Percentiles rank a stretch among this genome's conserved stretches.
Conservation (phyloP, 768 basidiomycete species). For the Dioszegia aurantiaca region DNA sequence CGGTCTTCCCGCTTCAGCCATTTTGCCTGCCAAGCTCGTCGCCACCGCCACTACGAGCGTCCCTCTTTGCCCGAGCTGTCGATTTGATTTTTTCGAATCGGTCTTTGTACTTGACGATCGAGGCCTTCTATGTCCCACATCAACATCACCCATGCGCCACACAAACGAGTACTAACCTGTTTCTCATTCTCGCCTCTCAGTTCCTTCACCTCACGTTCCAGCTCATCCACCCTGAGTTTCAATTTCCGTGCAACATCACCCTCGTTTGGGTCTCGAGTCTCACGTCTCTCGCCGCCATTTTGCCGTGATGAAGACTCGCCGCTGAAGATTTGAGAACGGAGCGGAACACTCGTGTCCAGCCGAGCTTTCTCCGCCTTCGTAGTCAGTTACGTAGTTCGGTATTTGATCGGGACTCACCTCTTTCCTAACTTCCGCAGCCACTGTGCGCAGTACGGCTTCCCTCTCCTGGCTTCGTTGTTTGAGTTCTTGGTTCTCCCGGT, state of each 20-base stretch:
- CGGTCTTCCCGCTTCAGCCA: too few relatives aligned
- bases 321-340: conserved; percentile 2
- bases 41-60: background rate
- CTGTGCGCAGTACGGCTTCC: conserved; percentile 39
- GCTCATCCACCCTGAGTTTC: conserved; percentile 26
- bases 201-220: conserved; percentile 41
- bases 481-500: conserved; percentile 30
- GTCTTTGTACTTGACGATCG: conserved; percentile 12
- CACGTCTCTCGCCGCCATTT: background rate
- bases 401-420: conserved; percentile 32
- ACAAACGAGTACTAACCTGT: conserved; percentile 32
- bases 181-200: conserved; percentile 45
- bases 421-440: conserved; percentile 35
- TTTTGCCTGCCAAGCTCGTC: too few relatives aligned
- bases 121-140: background rate
- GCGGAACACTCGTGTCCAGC: conserved; percentile 3
- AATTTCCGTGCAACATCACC: background rate
- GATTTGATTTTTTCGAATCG: conserved; percentile 40
- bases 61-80: conserved; percentile 40
- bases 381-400: background rate
- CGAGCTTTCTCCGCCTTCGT: conserved; percentile 9
- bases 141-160: background rate
- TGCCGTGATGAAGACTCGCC: background rate
- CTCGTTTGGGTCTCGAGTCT: background rate
- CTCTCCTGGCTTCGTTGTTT: conserved; percentile 29